Conservation (phyloP, 805 yeast species). For the Barnettozyma siamensis region DNA sequence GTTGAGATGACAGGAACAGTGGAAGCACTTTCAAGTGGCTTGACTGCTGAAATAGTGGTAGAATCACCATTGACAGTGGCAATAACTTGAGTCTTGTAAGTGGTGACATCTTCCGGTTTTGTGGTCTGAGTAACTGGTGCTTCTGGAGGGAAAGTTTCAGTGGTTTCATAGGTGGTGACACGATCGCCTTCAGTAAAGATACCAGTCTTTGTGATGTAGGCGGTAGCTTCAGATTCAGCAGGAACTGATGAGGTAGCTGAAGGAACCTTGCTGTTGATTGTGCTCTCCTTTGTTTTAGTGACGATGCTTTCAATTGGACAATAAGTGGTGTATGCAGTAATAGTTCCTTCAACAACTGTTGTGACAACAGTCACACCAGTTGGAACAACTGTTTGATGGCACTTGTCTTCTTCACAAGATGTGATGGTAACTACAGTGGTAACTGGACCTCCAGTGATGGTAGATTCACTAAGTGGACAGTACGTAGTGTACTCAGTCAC, state of each 20-base stretch:
- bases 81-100: not conserved
- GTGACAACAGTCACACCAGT: slow-evolving; percentile 4
- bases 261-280: too few relatives aligned
- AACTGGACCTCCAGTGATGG: not conserved
- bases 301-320: too few relatives aligned
- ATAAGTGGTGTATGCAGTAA: slow-evolving; percentile 1
- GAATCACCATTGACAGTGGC: slow-evolving; percentile 1
- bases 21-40: slow-evolving; percentile 12
- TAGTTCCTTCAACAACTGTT: not conserved
- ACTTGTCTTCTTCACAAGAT: slow-evolving; percentile 1
- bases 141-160: not conserved
- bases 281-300: too few relatives aligned
- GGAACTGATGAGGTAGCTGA: too few relatives aligned
- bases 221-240: too few relatives aligned
- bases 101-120: slow-evolving; percentile 3
- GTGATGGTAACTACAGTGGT: slow-evolving; percentile 3
- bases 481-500: slow-evolving; percentile 26
- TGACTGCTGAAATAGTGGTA: slow-evolving; percentile 1
- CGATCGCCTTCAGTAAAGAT: too few relatives aligned
- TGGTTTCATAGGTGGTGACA: not conserved
- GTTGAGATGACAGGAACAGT: slow-evolving; percentile 5
- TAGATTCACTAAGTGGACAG: slow-evolving; percentile 11
- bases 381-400: not conserved
- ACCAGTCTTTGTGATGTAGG: too few relatives aligned
- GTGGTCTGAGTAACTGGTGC: slow-evolving; percentile 1